phyloP scores from a whole-genome alignment of 257 asterid species.

The Solanum clarkiae region DNA sequence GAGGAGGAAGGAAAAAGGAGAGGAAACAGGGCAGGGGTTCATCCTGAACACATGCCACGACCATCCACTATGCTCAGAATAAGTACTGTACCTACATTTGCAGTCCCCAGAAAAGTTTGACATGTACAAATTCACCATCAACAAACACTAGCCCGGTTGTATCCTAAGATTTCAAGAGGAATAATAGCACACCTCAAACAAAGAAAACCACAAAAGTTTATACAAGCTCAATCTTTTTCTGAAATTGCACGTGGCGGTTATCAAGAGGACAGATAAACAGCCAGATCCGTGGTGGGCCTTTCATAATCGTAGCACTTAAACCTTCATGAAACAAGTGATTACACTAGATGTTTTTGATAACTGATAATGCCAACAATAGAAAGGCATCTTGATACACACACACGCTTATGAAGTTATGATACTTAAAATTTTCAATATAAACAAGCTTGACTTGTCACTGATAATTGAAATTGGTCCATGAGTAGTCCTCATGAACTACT shows the following conservation, averaged over 20 bases:
- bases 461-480: not conserved
- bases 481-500: not conserved
- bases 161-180: not conserved
- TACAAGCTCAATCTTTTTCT: not conserved
- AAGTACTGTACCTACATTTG: not conserved
- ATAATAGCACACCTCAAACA: not conserved
- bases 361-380: not conserved
- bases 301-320: not conserved
- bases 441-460: not conserved
- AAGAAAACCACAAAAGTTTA: not conserved
- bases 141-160: not conserved
- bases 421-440: not conserved
- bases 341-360: not conserved
- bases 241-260: not conserved
- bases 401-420: not conserved
- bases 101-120: not conserved
- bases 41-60: not conserved
- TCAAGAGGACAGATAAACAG: not conserved
- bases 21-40: not conserved
- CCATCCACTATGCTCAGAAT: not conserved
- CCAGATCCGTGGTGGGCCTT: not conserved
- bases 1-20: not conserved
- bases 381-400: not conserved
- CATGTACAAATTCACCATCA: not conserved
- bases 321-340: not conserved